Base-by-base conservation (phyloP, 805 yeast genomes). In the Lipomyces anomalus region DNA sequence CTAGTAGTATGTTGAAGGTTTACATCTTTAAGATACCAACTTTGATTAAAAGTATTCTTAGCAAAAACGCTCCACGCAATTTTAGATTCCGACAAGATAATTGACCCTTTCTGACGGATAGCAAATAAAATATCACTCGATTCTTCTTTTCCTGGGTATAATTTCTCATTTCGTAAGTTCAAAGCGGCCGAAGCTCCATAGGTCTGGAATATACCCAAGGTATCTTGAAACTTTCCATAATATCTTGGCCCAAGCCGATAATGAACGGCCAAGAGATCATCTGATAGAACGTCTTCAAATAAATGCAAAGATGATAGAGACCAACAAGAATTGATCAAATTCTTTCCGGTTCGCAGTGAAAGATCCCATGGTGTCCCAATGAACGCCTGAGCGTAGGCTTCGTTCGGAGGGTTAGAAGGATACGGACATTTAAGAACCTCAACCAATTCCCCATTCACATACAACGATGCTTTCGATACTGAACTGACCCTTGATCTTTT, bases 181-280 rank as follows among this genome's bases (percentile, higher is more conserved):
- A 57, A 42, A 9, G 53, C 47, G 2, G 61, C 52, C 4, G 61
- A 56, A 4, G 61, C 59, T 28, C 45, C 48, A 32, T 57, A 57
- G 1, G 61, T 57, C 37, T 56, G 55, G 29, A 50, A 58, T n/a
- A 44, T 40, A 3, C 57, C 58, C 26, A 58, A 43, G 2, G 52
- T 28, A 17, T 57, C 62, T 18, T 58, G 62, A 40, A 46, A 58
- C 22, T 52, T 50, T 16, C 62, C 61, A n/a, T 46, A 35, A 36
- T 58, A 58, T 16, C 55, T 34, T 3, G 61, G 57, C 1, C 60
- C 60, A 6, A 58, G 41, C 6, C 44, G 43, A 32, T 53, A 50
- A 21, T 55, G 48, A n/a, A 59, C 50, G 11, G 53, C 43, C 11
- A 59, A 30, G 6, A 52, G 21, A 22, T 57, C 61, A 17, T 45